Evolutionary conservation across 352 stramenopile species (phyloP).

Genomic region (Phytophthora fragariaefolia): DNA sequence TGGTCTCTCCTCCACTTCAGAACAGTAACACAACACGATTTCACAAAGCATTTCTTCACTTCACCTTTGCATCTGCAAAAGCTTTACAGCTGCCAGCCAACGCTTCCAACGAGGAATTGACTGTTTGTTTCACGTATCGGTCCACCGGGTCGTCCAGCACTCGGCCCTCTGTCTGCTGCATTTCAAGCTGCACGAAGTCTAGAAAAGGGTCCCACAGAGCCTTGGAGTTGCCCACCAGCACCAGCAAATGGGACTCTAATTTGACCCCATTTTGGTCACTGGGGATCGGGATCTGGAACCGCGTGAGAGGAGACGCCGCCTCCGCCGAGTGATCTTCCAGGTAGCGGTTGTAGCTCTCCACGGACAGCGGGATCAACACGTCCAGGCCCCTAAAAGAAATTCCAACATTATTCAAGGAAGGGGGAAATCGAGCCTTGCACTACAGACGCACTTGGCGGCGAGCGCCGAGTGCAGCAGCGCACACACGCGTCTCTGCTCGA

Average conservation of each 20-base stretch:
- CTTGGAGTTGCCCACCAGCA: slow-evolving; percentile 75
- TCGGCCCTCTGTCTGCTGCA: slow-evolving; percentile 29
- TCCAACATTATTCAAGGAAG: background rate
- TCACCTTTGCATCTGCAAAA: slow-evolving; percentile 36
- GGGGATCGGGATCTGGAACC: slow-evolving; percentile 53
- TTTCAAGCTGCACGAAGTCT: slow-evolving; percentile 44
- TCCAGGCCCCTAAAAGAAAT: slow-evolving; percentile 61
- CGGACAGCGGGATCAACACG: slow-evolving; percentile 66
- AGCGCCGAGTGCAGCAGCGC: slow-evolving; percentile 24
- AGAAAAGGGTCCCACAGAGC: slow-evolving; percentile 63
- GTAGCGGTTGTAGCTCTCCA: slow-evolving; percentile 73
- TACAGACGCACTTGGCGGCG: slow-evolving; percentile 23
- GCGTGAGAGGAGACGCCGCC: slow-evolving; percentile 35
- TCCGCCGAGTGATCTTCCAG: slow-evolving; percentile 44
- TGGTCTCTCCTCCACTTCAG: background rate
- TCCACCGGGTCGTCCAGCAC: slow-evolving; percentile 61
- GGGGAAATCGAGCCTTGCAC: no score
- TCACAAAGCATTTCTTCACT: slow-evolving; percentile 3
- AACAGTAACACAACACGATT: no score
- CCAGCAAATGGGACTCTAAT: slow-evolving; percentile 56
- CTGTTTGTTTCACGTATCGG: slow-evolving; percentile 56
- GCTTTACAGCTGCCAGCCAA: slow-evolving; percentile 18
- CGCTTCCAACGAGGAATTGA: slow-evolving; percentile 38
- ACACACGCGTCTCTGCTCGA: slow-evolving; percentile 24
- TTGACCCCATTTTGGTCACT: slow-evolving; percentile 10